phyloP scores from a whole-genome alignment of 495 filamentous ascomycete genomes.

The Hypomontagnella monticulosa region DNA sequence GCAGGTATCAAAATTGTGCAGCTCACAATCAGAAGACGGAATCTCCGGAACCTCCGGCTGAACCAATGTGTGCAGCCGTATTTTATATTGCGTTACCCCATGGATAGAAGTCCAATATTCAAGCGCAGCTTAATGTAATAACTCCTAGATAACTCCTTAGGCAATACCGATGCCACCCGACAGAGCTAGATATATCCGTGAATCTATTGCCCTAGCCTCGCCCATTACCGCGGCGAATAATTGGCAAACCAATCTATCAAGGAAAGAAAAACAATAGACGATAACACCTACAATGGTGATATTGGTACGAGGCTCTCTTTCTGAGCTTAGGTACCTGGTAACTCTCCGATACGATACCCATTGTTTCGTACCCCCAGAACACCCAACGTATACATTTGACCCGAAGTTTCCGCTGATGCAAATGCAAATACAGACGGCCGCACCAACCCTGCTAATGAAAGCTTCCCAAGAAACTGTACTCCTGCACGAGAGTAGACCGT shows the following conservation, averaged over 20 bases:
- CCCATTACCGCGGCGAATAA: not conserved
- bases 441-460: slow-evolving; percentile 7
- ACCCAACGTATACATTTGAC: slow-evolving; percentile 5
- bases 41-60: no score
- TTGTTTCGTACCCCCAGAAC: slow-evolving; percentile 1
- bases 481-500: not conserved
- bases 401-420: slow-evolving; percentile 27
- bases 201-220: slow-evolving; percentile 8
- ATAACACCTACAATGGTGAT: not conserved
- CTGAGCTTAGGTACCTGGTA: not conserved
- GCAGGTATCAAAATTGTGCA: no score
- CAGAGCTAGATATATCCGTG: no score
- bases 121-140: no score
- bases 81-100: no score
- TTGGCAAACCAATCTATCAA: not conserved
- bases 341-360: not conserved
- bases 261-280: not conserved
- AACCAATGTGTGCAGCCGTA: no score
- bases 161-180: not conserved
- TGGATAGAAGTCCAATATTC: no score
- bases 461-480: slow-evolving; percentile 1
- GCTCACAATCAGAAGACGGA: no score
- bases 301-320: not conserved
- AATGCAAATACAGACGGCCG: slow-evolving; percentile 31
- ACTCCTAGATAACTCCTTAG: not conserved